A percentile compares a stretch with the other conserved stretches of the same genome.
Conservation (phyloP, 306 rosid species). For the Elaeagnus macrophylla region DNA sequence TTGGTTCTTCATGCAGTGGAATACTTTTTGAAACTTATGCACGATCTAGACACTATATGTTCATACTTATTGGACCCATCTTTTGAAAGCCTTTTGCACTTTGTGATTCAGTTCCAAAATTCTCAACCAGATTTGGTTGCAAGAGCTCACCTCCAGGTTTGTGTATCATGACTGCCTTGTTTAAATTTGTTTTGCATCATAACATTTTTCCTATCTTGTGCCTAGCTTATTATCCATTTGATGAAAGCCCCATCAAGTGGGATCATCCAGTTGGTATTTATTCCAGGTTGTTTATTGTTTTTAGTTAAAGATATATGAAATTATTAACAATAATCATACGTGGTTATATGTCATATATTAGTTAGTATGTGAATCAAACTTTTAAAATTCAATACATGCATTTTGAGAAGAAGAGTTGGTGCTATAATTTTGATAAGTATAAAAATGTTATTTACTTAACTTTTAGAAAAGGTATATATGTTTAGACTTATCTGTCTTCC, state of each 20-base stretch:
- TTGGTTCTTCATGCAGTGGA: slow-evolving; percentile 58
- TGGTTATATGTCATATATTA: not conserved
- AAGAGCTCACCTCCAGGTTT: slow-evolving; percentile 96
- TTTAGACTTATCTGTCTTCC: too few relatives aligned
- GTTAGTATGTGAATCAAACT: too few relatives aligned
- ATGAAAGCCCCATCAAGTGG: too few relatives aligned
- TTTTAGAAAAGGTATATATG: too few relatives aligned
- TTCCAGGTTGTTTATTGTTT: too few relatives aligned
- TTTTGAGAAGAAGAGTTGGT: not conserved
- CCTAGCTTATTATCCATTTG: not conserved
- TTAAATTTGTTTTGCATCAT: slow-evolving; percentile 11
- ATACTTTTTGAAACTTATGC: slow-evolving; percentile 78
- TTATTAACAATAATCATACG: too few relatives aligned
- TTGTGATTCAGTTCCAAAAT: slow-evolving; percentile 84
- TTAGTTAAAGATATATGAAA: too few relatives aligned
- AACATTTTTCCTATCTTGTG: not conserved
- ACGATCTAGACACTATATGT: slow-evolving; percentile 63
- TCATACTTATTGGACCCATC: slow-evolving; percentile 61
- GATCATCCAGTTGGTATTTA: too few relatives aligned
- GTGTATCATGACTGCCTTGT: slow-evolving; percentile 13
- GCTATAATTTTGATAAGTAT: too few relatives aligned
- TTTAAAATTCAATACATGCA: too few relatives aligned
- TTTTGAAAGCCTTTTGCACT: slow-evolving; percentile 63
- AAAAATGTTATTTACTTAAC: not conserved
- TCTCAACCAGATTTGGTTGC: slow-evolving; percentile 87